phyloP scores from a whole-genome alignment of 768 basidiomycete species.

The Artomyces pyxidatus region DNA sequence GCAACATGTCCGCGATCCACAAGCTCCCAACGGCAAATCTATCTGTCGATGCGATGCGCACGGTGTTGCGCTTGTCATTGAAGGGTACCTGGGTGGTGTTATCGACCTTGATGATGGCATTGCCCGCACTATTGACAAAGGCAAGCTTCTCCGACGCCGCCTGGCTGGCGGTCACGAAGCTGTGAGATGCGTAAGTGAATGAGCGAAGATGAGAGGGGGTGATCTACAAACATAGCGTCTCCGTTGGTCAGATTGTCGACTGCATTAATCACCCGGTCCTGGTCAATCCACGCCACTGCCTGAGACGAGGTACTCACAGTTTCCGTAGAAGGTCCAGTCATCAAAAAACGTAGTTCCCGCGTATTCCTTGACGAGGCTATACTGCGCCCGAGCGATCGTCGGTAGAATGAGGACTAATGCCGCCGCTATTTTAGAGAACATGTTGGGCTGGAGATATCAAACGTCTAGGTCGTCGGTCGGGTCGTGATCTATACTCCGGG shows the following conservation, averaged over 20 bases:
- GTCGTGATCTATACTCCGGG: too few relatives aligned
- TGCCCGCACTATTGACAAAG: conserved; percentile 58
- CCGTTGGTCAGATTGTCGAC: conserved; percentile 68
- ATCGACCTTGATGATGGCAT: conserved; percentile 73
- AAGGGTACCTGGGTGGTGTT: conserved; percentile 46
- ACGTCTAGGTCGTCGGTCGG: too few relatives aligned
- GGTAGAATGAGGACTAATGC: conserved; percentile 1
- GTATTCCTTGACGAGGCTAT: conserved; percentile 12
- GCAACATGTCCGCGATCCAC: conserved; percentile 57
- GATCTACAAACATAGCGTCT: conserved; percentile 39
- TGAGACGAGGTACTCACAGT: conserved; percentile 6
- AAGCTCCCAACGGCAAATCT: conserved; percentile 50
- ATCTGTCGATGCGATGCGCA: conserved; percentile 54
- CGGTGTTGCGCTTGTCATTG: conserved; percentile 56
- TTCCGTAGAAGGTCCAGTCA: conserved; percentile 12
- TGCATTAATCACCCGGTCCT: conserved; percentile 16
- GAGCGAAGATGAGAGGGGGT: background rate
- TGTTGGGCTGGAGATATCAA: background rate
- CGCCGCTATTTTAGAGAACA: background rate
- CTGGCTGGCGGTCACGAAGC: conserved; percentile 38
- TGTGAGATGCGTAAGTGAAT: conserved; percentile 16
- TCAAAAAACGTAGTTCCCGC: conserved; percentile 9
- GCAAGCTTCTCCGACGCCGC: conserved; percentile 45
- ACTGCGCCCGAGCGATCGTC: conserved; percentile 1
- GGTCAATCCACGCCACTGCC: background rate